A percentile compares a stretch with the other conserved stretches of the same genome.
Conservation (phyloP, 2,329 filamentous ascomycete genomes). For the Penicillium hesseltinei region DNA sequence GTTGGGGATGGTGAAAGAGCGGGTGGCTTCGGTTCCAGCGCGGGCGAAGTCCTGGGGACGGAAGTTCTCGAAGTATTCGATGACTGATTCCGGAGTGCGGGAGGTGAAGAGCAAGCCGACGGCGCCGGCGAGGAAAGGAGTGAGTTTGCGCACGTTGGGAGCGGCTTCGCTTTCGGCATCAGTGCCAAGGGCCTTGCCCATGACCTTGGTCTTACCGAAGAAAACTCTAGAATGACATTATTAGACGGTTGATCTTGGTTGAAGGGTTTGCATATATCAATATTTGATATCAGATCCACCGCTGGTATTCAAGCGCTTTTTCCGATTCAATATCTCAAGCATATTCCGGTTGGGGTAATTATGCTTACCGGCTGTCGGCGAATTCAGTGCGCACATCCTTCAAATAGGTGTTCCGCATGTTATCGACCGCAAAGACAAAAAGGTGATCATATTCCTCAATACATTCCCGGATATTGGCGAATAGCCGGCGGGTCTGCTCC, state of each 20-base stretch:
- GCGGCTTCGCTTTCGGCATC: slow-evolving; percentile 75
- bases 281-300: slow-evolving; percentile 6
- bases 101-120: slow-evolving; percentile 91
- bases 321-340: neutral
- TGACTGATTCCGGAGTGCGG: slow-evolving; percentile 65
- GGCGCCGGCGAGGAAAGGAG: slow-evolving; percentile 70
- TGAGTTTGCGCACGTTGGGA: slow-evolving; percentile 70
- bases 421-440: slow-evolving; percentile 90
- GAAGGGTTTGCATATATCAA: slow-evolving; percentile 1
- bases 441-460: slow-evolving; percentile 84
- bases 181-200: slow-evolving; percentile 88
- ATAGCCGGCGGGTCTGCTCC: slow-evolving; percentile 81
- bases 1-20: slow-evolving; percentile 75
- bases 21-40: slow-evolving; percentile 72
- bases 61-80: slow-evolving; percentile 70
- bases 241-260: neutral
- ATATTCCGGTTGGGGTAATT: neutral
- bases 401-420: slow-evolving; percentile 96
- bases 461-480: slow-evolving; percentile 80
- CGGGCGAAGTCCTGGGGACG: slow-evolving; percentile 84
- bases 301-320: slow-evolving; percentile 1
- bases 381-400: slow-evolving; percentile 87
- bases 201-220: slow-evolving; percentile 99
- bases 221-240: slow-evolving; percentile 65
- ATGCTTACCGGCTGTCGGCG: slow-evolving; percentile 71